Evolutionary conservation across 345 rosid species (phyloP), one percentile per base, ranked within the genome.

Genomic region (Fremontodendron californicum): DNA sequence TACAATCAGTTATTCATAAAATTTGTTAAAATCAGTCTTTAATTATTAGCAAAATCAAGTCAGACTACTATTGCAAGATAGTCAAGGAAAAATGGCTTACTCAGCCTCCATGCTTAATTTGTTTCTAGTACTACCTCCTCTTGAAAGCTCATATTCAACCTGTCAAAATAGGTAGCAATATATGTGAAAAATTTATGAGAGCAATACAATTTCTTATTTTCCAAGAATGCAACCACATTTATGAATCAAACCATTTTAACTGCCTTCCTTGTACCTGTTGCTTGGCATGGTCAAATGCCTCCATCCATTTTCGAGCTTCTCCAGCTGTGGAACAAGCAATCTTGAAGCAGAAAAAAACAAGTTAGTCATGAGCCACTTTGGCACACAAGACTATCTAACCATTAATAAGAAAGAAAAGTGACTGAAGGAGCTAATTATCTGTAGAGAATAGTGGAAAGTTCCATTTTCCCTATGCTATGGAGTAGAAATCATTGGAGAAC

Each of bases 261-360:
- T 11, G 11, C 63, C 43, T 79, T 75, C 45, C 43, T 72, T 19
- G 39, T 82, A 93, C 99, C 93, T 92, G 99, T 78, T 95, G 97
- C 88, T 93, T 95, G 81, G 98, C 99, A 55, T 86, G 89, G 77
- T 93, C 92, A 90, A 95, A 95, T 74, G 99, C 97, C 77, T 95
- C 97, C 82, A 88, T 85, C 99, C 99, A 95, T 80, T 90, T 89
- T 48, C 80, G 77, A 76, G 91, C 90, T 87, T 95, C 98, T 84
- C 93, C 98, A 81, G 96, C 96, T 3, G 91, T 83, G 82, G 74
- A 87, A 87, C 99, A 93, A 78, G 98, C 99, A 86, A 95, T 92
- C 99, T 95, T 75, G 57, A 86, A 88, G 67, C 67, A 73, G 69
- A 80, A 80, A 52, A 82, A 72, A 13, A 19, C 45, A 18, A 63